phyloP scores from a whole-genome alignment of 2,329 filamentous ascomycete species.

The Diaporthe velutina region DNA sequence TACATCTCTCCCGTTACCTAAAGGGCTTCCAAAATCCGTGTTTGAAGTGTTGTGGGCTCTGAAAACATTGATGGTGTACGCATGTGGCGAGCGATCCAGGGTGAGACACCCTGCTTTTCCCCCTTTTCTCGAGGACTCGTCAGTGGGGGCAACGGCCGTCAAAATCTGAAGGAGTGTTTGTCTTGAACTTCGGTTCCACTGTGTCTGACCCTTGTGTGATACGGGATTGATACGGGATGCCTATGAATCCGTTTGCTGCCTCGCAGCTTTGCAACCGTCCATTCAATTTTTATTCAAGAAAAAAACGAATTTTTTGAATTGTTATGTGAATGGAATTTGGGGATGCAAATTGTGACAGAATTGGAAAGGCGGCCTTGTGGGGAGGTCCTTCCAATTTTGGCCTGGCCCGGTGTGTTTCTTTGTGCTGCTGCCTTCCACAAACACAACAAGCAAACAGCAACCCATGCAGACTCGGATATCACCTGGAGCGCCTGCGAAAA shows the following conservation, averaged over 20 bases:
- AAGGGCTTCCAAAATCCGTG: neutral
- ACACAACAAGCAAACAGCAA: neutral
- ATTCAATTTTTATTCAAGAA: neutral
- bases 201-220: conserved; percentile 31
- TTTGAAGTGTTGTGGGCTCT: too few species aligned
- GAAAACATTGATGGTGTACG: neutral
- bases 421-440: neutral
- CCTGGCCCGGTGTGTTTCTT: neutral
- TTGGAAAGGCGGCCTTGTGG: neutral
- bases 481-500: neutral
- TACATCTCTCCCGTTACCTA: neutral
- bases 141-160: neutral
- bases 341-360: too few species aligned
- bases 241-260: neutral
- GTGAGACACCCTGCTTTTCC: neutral
- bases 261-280: neutral
- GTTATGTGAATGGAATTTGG: neutral
- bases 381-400: neutral
- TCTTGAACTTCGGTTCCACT: conserved; percentile 33
- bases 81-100: neutral
- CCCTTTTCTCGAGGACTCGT: neutral
- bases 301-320: neutral
- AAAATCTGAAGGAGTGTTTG: conserved; percentile 16
- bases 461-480: neutral
- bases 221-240: neutral